These are phyloP conservation scores for Cutaneotrichosporon dermatis DNA, from an alignment of 1,284 basidiomycete genomes.

Conservation along the genomic window DNA sequence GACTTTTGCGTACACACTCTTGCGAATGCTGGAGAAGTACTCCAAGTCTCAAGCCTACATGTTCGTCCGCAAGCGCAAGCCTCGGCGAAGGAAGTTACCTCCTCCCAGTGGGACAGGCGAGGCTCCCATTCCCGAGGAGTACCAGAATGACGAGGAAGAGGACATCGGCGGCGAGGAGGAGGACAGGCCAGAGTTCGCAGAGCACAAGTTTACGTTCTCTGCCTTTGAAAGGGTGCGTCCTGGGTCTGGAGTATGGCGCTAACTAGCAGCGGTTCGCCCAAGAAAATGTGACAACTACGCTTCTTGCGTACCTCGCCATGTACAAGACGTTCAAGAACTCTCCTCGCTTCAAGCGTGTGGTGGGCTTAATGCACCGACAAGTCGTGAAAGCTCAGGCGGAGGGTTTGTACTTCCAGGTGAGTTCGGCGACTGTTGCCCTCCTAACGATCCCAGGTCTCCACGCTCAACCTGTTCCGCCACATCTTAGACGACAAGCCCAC, in stretches of 20 bases:
- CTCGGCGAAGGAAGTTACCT: slow-evolving; percentile 56
- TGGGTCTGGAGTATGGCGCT: not conserved
- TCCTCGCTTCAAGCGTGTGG: slow-evolving; percentile 79
- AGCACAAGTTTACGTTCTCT: slow-evolving; percentile 84
- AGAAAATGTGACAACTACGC: slow-evolving; percentile 72
- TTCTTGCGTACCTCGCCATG: slow-evolving; percentile 70
- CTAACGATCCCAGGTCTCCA: slow-evolving; percentile 58
- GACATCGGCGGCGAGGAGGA: slow-evolving; percentile 54
- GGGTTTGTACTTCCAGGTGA: slow-evolving; percentile 76
- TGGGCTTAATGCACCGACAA: slow-evolving; percentile 79
- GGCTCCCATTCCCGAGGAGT: slow-evolving; percentile 36
- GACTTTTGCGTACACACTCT: slow-evolving; percentile 70
- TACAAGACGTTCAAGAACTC: slow-evolving; percentile 73
- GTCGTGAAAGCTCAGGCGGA: slow-evolving; percentile 83
- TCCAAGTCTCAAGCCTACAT: slow-evolving; percentile 66
- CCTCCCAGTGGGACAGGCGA: slow-evolving; percentile 40
- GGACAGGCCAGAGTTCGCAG: slow-evolving; percentile 61
- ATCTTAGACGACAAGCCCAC: slow-evolving; percentile 72
- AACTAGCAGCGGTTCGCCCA: slow-evolving; percentile 69
- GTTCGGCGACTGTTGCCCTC: not conserved
- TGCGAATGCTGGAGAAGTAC: slow-evolving; percentile 83
- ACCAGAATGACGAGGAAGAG: slow-evolving; percentile 51
- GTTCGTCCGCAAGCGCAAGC: slow-evolving; percentile 68
- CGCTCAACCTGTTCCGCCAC: slow-evolving; percentile 72
- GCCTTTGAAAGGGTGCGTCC: slow-evolving; percentile 74